Evolutionary conservation across 2,329 filamentous ascomycete genomes (phyloP), one percentile per base, ranked within the genome.

Genomic region (Fusarium lateritium): DNA sequence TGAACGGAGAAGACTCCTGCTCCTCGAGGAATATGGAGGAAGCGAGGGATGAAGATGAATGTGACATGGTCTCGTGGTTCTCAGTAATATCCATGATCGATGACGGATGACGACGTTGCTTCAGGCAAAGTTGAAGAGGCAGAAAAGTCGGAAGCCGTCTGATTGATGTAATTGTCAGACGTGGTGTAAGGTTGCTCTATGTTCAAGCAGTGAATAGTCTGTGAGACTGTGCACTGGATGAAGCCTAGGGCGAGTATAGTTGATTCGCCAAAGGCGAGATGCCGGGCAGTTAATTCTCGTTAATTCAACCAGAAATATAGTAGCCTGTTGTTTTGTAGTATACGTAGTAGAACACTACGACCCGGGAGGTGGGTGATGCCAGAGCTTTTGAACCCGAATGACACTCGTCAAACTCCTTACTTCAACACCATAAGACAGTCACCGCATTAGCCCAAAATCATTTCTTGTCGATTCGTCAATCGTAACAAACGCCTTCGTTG

Each of bases 1-100:
- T 19, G 36, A 63, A 52, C 15, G 50, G 60, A 17, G 31, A 38
- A 66, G 33, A 28, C 24, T 67, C 49, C 7, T 24, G 39, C 17
- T 46, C 51, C 13, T 69, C 64, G 19, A 61, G 42, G 28, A 68
- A 47, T 26, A 64, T 52, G 17, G 56, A 69, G 10, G 56, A 56
- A 13, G 68, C 52, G 31, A 65, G 39, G 6, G 62, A 68, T 11
- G 62, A 49, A 8, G 45, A 60, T 17, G 50, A 43, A 22, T 54
- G 39, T n/a, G 54, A 55, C 21, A 31, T 45, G 14, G 8, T 54
- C 15, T 50, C 64, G 22, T 56, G 39, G 11, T 46, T 60, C 36
- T 67, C 59, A 17, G 45, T 49, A 13, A 15, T 21, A 28, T 50
- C 38, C 61, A 65, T 53, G n/a, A 13, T 42, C 17, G 7, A 54